A percentile compares a stretch with the other conserved stretches of the same genome.
Conservation (phyloP, 192 early-diverging fungal genomes). For the Mortierella alpina region DNA sequence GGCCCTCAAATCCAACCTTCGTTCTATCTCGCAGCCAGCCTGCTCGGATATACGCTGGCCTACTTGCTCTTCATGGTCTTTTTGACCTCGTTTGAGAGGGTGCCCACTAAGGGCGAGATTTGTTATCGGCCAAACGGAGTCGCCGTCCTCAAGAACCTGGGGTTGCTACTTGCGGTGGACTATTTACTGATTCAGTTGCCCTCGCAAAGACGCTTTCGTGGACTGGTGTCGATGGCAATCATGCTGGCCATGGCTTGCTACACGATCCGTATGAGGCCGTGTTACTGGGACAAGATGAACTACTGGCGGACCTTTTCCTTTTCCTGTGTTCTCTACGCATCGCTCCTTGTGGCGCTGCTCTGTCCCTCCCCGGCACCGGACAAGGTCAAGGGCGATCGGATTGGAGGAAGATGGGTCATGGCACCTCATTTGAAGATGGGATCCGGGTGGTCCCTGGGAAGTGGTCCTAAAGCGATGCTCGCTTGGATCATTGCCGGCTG, state of each 20-base stretch:
- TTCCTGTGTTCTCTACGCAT: constrained; percentile 77
- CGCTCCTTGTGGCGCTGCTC: constrained; percentile 71
- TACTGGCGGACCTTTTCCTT: constrained; percentile 75
- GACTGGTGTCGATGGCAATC: constrained; percentile 75
- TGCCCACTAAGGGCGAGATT: constrained; percentile 75
- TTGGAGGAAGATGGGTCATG: constrained; percentile 47
- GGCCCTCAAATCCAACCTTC: constrained; percentile 61
- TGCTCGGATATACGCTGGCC: constrained; percentile 70
- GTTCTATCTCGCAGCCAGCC: constrained; percentile 67
- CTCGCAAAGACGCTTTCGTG: constrained; percentile 68
- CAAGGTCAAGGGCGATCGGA: constrained; percentile 53
- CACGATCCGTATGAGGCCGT: constrained; percentile 76
- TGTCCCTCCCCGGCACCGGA: constrained; percentile 59
- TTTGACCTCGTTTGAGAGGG: constrained; percentile 77
- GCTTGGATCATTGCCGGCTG: constrained; percentile 68
- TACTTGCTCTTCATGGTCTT: constrained; percentile 76
- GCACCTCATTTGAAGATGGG: constrained; percentile 33
- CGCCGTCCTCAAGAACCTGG: constrained; percentile 81
- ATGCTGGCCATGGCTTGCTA: constrained; percentile 78
- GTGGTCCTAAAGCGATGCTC: constrained; percentile 54
- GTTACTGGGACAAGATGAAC: constrained; percentile 82
- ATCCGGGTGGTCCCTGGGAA: constrained; percentile 26
- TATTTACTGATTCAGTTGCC: constrained; percentile 71
- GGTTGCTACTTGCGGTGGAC: constrained; percentile 74
- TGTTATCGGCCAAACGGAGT: constrained; percentile 77